phyloP scores from a whole-genome alignment of 345 rosid species.

The Brassica napus region DNA sequence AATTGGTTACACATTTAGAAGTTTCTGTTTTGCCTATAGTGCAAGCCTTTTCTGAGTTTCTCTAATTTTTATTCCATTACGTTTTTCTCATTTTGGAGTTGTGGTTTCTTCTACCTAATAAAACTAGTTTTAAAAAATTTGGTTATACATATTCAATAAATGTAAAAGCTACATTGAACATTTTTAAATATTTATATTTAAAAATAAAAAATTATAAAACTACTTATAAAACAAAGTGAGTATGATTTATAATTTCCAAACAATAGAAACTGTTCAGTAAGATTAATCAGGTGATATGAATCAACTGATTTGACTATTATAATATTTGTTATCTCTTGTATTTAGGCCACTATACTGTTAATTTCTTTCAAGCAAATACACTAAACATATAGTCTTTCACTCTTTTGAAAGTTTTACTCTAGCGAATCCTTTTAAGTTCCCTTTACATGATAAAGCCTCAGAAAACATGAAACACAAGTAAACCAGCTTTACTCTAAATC shows the following conservation, averaged over 20 bases:
- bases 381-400: not conserved
- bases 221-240: too few species aligned
- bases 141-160: too few species aligned
- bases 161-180: too few species aligned
- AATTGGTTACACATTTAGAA: too few species aligned
- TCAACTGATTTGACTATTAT: not conserved
- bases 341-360: not conserved
- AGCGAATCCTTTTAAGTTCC: not conserved
- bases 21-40: too few species aligned
- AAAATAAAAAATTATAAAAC: too few species aligned
- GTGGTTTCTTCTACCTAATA: too few species aligned
- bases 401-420: not conserved
- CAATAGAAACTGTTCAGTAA: not conserved
- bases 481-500: constrained; percentile 22
- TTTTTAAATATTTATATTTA: too few species aligned
- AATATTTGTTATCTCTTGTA: not conserved
- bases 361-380: not conserved
- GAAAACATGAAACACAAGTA: constrained; percentile 32
- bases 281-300: not conserved
- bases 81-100: too few species aligned
- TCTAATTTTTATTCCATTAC: too few species aligned
- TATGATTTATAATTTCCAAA: not conserved
- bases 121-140: too few species aligned
- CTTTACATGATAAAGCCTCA: constrained; percentile 1
- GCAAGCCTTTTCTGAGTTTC: too few species aligned